Percentiles rank a stretch among this genome's conserved stretches.
Conservation (phyloP, 148 eudicot species). For the Chenopodium album region DNA sequence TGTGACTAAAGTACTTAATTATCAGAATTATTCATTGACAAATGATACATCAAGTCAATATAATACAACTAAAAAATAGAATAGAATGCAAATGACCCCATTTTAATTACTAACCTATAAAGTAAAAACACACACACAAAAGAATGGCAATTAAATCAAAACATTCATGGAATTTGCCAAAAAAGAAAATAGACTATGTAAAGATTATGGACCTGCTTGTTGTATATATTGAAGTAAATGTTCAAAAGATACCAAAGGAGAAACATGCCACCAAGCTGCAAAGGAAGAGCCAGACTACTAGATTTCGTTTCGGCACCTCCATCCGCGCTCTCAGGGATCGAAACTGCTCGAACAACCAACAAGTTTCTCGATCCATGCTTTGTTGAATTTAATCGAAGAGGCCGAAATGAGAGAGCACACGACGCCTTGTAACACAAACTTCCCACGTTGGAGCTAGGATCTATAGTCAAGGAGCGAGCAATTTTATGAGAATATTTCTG, state of each 20-base stretch:
- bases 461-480: neutral
- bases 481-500: neutral
- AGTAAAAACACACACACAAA: too few species aligned
- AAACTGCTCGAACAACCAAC: slow-evolving; percentile 22
- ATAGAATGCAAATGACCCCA: too few species aligned
- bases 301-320: slow-evolving; percentile 10
- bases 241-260: slow-evolving; percentile 75
- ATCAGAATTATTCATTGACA: too few species aligned
- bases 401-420: neutral
- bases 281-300: slow-evolving; percentile 14
- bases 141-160: too few species aligned
- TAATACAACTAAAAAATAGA: too few species aligned
- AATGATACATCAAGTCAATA: too few species aligned
- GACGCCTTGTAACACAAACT: slow-evolving; percentile 6
- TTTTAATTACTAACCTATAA: too few species aligned
- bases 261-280: slow-evolving; percentile 73
- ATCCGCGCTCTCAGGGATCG: slow-evolving; percentile 29
- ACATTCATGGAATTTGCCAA: too few species aligned
- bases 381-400: neutral
- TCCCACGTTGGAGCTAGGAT: neutral
- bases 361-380: slow-evolving; percentile 2
- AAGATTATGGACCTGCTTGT: slow-evolving; percentile 60
- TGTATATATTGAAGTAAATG: slow-evolving; percentile 81
- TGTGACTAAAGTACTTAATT: too few species aligned
- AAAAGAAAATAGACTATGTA: too few species aligned